These are phyloP conservation scores for Xylariaceae sp. DNA, from an alignment of 2,329 filamentous ascomycete species.

Conservation along the genomic window DNA sequence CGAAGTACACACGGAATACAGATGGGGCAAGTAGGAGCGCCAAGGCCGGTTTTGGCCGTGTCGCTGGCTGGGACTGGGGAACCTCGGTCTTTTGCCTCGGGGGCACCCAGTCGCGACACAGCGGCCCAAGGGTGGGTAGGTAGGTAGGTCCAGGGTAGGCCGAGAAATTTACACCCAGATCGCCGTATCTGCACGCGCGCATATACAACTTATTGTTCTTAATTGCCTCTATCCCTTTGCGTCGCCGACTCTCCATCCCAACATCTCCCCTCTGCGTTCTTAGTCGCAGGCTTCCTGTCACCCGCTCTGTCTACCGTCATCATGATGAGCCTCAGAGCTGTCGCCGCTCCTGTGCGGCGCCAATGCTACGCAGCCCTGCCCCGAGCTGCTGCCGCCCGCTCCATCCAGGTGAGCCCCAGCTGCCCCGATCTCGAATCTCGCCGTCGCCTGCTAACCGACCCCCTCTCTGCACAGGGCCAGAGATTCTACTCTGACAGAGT, in stretches of 20 bases:
- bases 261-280: conserved; percentile 21
- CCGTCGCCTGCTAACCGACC: conserved; percentile 24
- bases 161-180: no score
- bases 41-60: no score
- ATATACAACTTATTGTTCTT: no score
- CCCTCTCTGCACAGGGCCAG: conserved; percentile 38
- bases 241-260: neutral
- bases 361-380: conserved; percentile 72
- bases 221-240: no score
- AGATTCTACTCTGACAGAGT: conserved; percentile 66
- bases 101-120: no score
- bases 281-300: neutral
- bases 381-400: conserved; percentile 47
- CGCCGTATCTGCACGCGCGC: no score
- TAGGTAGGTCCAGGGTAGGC: no score
- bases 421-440: neutral
- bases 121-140: no score
- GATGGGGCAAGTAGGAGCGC: no score
- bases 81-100: no score
- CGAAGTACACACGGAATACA: no score
- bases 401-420: conserved; percentile 51
- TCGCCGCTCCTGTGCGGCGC: conserved; percentile 69
- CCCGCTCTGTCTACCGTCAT: conserved; percentile 32
- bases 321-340: conserved; percentile 80
- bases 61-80: no score